phyloP scores from a whole-genome alignment of 768 basidiomycete species.

The Amyloporia xantha region DNA sequence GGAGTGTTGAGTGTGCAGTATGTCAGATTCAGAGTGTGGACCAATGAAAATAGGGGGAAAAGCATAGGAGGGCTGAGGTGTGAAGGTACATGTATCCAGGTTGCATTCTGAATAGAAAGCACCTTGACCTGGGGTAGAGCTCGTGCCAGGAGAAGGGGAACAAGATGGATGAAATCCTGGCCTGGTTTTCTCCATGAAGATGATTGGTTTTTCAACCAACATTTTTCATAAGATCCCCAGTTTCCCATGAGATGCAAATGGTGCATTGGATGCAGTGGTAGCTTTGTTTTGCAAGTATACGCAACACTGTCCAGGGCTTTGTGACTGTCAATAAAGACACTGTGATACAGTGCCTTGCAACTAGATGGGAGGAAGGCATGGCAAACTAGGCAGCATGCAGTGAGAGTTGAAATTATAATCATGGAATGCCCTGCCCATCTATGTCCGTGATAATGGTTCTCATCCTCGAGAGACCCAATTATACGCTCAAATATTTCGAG shows the following conservation, averaged over 20 bases:
- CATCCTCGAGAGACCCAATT: neutral
- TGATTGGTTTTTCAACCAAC: neutral
- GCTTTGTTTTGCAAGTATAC: neutral
- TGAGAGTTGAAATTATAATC: too few relatives aligned
- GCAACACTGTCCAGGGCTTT: neutral
- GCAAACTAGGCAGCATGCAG: neutral
- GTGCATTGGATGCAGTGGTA: neutral
- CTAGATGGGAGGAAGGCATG: neutral
- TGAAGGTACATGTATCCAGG: too few relatives aligned
- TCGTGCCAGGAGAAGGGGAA: too few relatives aligned
- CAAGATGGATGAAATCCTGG: too few relatives aligned
- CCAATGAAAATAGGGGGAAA: too few relatives aligned
- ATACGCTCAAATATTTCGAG: neutral
- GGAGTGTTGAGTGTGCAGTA: too few relatives aligned
- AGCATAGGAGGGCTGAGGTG: too few relatives aligned
- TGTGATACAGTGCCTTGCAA: neutral
- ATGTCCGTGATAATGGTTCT: neutral
- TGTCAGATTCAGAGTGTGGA: too few relatives aligned
- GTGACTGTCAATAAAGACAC: neutral
- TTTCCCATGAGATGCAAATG: neutral
- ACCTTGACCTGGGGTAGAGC: too few relatives aligned
- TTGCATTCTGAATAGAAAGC: too few relatives aligned
- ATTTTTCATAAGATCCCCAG: neutral
- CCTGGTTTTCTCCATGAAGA: neutral
- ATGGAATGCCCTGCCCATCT: too few relatives aligned